These are phyloP conservation scores for Globisporangium parvum DNA, from an alignment of 352 stramenopile genomes.

Conservation along the genomic window DNA sequence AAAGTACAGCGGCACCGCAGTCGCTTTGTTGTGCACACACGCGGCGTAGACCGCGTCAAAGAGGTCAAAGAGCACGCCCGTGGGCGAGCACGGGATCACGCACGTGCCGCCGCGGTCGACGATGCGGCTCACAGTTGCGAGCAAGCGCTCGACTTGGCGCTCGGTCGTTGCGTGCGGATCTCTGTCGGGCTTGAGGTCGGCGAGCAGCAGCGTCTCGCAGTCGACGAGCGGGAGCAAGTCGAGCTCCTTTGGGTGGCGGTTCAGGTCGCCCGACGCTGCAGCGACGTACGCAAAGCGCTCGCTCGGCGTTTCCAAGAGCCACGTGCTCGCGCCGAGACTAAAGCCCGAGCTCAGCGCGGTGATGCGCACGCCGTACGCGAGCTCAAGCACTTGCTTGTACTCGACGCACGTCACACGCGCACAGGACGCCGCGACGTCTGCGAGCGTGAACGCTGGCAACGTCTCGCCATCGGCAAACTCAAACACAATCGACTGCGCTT, in stretches of 20 bases:
- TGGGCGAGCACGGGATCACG: constrained; percentile 50
- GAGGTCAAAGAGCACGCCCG: constrained; percentile 74
- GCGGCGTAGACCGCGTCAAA: constrained; percentile 62
- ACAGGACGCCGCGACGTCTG: constrained; percentile 41
- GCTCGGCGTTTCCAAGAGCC: constrained; percentile 63
- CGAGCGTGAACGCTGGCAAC: constrained; percentile 22
- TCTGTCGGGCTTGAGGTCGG: constrained; percentile 67
- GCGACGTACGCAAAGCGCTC: constrained; percentile 72
- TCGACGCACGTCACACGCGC: constrained; percentile 49
- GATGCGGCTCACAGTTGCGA: constrained; percentile 50
- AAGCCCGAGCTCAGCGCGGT: constrained; percentile 74
- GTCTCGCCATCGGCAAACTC: constrained; percentile 6
- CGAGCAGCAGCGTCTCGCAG: constrained; percentile 74
- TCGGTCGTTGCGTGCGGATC: constrained; percentile 69
- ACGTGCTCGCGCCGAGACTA: constrained; percentile 62
- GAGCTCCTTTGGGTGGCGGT: constrained; percentile 78
- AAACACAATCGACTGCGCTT: constrained; percentile 5
- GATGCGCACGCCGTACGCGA: constrained; percentile 65
- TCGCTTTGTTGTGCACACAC: constrained; percentile 38
- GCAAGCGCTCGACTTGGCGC: constrained; percentile 59
- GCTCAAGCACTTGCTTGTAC: constrained; percentile 43
- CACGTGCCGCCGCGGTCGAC: constrained; percentile 63
- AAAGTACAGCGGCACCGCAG: constrained; percentile 44
- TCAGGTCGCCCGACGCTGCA: constrained; percentile 73
- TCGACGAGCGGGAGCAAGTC: constrained; percentile 69